Evolutionary conservation across 805 yeast species (phyloP).

Genomic region (Kluyveromyces wickerhamii): DNA sequence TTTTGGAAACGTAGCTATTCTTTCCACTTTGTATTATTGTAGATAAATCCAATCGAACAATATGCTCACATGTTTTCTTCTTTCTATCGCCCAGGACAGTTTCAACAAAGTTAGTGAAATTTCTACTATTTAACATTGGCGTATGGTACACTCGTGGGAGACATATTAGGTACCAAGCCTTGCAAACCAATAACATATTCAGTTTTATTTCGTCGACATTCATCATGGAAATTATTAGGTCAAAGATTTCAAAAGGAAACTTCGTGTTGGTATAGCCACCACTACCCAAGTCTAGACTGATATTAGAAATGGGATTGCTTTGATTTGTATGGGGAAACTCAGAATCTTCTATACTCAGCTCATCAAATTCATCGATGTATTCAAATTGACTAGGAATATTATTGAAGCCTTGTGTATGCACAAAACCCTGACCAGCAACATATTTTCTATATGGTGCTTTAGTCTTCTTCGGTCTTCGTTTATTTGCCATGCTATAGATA

Average conservation of each 20-base stretch:
- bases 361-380: slow-evolving; percentile 2
- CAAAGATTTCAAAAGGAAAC: slow-evolving; percentile 46
- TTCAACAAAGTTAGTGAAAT: slow-evolving; percentile 68
- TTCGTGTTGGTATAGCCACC: slow-evolving; percentile 10
- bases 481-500: slow-evolving; percentile 66
- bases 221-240: slow-evolving; percentile 27
- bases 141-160: slow-evolving; percentile 56
- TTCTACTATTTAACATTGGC: slow-evolving; percentile 59
- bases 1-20: slow-evolving; percentile 79
- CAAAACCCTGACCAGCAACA: slow-evolving; percentile 40
- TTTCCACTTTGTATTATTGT: slow-evolving; percentile 84
- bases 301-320: not conserved
- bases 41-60: slow-evolving; percentile 63
- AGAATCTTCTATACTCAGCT: too few relatives aligned
- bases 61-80: slow-evolving; percentile 46
- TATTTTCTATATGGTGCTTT: slow-evolving; percentile 75
- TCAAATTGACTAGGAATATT: slow-evolving; percentile 8
- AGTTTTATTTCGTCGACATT: slow-evolving; percentile 14
- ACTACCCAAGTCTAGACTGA: not conserved
- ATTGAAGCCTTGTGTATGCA: slow-evolving; percentile 35
- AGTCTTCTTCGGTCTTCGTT: slow-evolving; percentile 75
- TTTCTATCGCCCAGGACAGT: slow-evolving; percentile 43
- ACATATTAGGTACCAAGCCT: slow-evolving; percentile 49
- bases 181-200: slow-evolving; percentile 51
- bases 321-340: too few relatives aligned